These are phyloP conservation scores for Termitomyces sp. DNA, from an alignment of 768 basidiomycete species.

Conservation along the genomic window DNA sequence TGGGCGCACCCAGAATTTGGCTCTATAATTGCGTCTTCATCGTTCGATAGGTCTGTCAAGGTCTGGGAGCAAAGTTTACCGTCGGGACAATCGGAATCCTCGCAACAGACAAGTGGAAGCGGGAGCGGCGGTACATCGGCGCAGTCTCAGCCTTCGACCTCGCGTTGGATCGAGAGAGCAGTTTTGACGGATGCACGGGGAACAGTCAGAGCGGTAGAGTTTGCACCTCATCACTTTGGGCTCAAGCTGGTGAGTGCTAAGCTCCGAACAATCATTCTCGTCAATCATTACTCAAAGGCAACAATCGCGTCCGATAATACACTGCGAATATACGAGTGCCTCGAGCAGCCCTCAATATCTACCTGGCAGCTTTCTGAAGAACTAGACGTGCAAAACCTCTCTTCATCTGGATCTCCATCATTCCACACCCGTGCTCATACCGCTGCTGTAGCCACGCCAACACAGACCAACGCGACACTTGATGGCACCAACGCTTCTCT, in stretches of 20 bases:
- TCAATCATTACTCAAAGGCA: constrained; percentile 47
- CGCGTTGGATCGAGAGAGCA: constrained; percentile 71
- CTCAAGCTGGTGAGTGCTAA: constrained; percentile 68
- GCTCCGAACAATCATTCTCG: background rate
- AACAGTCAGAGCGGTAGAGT: constrained; percentile 81
- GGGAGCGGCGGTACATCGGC: constrained; percentile 19
- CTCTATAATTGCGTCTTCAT: constrained; percentile 77
- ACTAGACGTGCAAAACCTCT: constrained; percentile 62
- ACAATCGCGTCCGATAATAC: constrained; percentile 84
- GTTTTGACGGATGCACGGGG: constrained; percentile 81
- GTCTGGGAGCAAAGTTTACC: constrained; percentile 75
- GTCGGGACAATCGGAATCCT: constrained; percentile 20
- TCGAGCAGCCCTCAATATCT: constrained; percentile 69
- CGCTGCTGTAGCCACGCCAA: constrained; percentile 64
- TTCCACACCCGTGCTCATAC: constrained; percentile 46
- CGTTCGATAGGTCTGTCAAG: constrained; percentile 89
- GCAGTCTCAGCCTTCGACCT: constrained; percentile 21
- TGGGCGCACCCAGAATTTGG: constrained; percentile 97
- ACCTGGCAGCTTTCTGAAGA: constrained; percentile 76
- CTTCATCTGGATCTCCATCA: constrained; percentile 34
- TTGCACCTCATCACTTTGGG: constrained; percentile 83
- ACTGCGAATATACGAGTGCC: constrained; percentile 86
- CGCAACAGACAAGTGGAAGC: constrained; percentile 20
- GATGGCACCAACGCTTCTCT: constrained; percentile 56
- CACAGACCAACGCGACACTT: constrained; percentile 50